These are phyloP conservation scores for Botrytis fabae DNA, from an alignment of 2,329 filamentous ascomycete species.

Conservation along the genomic window DNA sequence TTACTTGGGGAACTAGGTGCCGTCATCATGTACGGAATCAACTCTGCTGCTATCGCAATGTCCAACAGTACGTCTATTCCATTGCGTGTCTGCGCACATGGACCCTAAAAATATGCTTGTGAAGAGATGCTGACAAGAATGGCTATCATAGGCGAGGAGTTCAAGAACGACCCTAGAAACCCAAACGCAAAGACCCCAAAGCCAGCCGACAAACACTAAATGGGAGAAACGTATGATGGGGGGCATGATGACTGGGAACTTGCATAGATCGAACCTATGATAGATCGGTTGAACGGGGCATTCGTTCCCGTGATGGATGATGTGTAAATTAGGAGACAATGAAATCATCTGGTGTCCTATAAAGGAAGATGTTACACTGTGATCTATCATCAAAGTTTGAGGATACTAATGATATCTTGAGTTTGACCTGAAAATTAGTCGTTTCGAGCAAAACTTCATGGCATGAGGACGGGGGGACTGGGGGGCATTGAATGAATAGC, in stretches of 20 bases:
- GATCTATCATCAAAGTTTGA: not conserved
- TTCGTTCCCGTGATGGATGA: not conserved
- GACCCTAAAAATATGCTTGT: not conserved
- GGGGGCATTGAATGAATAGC: not conserved
- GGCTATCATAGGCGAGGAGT: slow-evolving; percentile 72
- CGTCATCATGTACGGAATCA: slow-evolving; percentile 88
- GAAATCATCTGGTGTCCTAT: slow-evolving; percentile 1
- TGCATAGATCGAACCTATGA: slow-evolving; percentile 17
- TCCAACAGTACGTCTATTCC: slow-evolving; percentile 69
- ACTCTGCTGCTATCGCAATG: slow-evolving; percentile 75
- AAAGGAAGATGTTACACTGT: not conserved
- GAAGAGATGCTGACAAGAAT: slow-evolving; percentile 27
- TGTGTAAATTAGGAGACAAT: slow-evolving; percentile 22
- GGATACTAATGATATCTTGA: not conserved
- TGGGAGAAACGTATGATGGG: not conserved
- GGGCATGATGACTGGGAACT: not conserved
- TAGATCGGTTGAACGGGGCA: slow-evolving; percentile 4
- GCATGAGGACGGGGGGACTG: not conserved
- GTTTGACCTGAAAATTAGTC: no score
- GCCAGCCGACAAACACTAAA: slow-evolving; percentile 39
- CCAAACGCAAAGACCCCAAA: slow-evolving; percentile 49
- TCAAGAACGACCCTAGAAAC: slow-evolving; percentile 96
- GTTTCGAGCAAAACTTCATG: not conserved
- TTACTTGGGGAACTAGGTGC: slow-evolving; percentile 58
- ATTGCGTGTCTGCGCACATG: slow-evolving; percentile 31